These are phyloP conservation scores for Ustilago esculenta DNA, from an alignment of 1,284 basidiomycete species.

Conservation along the genomic window DNA sequence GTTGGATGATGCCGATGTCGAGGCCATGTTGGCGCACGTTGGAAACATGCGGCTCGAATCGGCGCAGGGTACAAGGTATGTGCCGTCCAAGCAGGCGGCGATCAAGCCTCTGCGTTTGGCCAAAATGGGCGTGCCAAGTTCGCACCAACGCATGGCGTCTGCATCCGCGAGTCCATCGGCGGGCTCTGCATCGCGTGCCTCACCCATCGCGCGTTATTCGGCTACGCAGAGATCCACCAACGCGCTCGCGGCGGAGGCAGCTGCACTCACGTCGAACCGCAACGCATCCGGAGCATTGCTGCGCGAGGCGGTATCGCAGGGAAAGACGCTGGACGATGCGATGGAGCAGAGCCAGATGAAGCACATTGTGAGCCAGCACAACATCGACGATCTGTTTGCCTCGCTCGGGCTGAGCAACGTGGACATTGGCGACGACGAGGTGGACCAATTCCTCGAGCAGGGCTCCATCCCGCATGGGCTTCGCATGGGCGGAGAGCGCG, in stretches of 20 bases:
- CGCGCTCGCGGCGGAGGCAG: slow-evolving; percentile 56
- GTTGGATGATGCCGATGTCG: slow-evolving; percentile 54
- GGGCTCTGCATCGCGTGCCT: slow-evolving; percentile 15
- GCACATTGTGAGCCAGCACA: slow-evolving; percentile 46
- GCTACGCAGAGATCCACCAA: slow-evolving; percentile 41
- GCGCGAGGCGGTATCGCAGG: slow-evolving; percentile 46
- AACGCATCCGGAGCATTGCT: slow-evolving; percentile 45
- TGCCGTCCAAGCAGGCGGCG: slow-evolving; percentile 50
- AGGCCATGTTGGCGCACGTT: slow-evolving; percentile 38
- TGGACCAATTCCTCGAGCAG: slow-evolving; percentile 56
- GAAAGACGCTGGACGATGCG: slow-evolving; percentile 46
- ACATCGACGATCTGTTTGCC: slow-evolving; percentile 60
- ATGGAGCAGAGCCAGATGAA: slow-evolving; percentile 45
- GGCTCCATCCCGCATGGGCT: slow-evolving; percentile 56
- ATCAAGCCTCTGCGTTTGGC: slow-evolving; percentile 58
- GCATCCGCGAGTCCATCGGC: slow-evolving; percentile 15
- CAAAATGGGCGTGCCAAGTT: slow-evolving; percentile 44
- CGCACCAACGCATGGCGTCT: slow-evolving; percentile 21
- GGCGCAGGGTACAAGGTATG: slow-evolving; percentile 27
- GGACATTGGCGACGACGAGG: slow-evolving; percentile 57
- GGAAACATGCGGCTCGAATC: slow-evolving; percentile 18
- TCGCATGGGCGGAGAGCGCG: slow-evolving; percentile 37
- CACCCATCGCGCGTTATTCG: slow-evolving; percentile 43
- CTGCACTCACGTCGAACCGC: slow-evolving; percentile 46
- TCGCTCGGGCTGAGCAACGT: slow-evolving; percentile 58